Evolutionary conservation across 768 basidiomycete genomes (phyloP).

Genomic region (Russula ochroleuca): DNA sequence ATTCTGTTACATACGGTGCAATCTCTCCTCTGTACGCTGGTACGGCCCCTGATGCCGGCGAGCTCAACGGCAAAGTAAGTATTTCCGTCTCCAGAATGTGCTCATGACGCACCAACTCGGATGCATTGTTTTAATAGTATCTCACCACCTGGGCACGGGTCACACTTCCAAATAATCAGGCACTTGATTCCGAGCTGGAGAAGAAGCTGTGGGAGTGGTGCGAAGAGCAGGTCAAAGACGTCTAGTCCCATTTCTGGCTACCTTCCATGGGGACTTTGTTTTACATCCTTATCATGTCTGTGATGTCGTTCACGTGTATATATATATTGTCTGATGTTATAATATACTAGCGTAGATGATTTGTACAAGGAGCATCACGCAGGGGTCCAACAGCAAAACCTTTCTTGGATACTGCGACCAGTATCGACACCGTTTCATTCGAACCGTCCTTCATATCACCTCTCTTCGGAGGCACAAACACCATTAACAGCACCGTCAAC

Average conservation of each 20-base stretch:
- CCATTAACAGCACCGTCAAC: too few relatives aligned
- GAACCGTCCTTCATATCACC: too few relatives aligned
- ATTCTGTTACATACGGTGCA: conserved; percentile 18
- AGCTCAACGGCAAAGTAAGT: conserved; percentile 24
- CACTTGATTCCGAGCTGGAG: conserved; percentile 26
- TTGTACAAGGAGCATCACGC: too few relatives aligned
- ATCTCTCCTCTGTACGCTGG: conserved; percentile 25
- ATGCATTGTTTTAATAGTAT: conserved; percentile 22
- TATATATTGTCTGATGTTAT: background rate
- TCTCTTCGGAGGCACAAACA: too few relatives aligned
- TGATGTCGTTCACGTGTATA: background rate
- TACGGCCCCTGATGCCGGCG: conserved; percentile 15
- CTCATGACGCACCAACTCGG: background rate
- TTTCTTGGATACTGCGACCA: too few relatives aligned
- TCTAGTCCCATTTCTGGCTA: background rate
- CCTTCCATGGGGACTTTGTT: background rate
- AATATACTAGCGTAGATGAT: too few relatives aligned
- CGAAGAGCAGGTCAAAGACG: conserved; percentile 31
- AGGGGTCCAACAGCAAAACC: too few relatives aligned
- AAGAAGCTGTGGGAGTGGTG: conserved; percentile 33
- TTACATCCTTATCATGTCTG: background rate
- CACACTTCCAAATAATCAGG: conserved; percentile 22
- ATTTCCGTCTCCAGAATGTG: background rate
- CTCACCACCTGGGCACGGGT: conserved; percentile 32
- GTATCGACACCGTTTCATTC: too few relatives aligned